Conservation (phyloP, 495 filamentous ascomycete genomes). For the Filosporella fistucella region DNA sequence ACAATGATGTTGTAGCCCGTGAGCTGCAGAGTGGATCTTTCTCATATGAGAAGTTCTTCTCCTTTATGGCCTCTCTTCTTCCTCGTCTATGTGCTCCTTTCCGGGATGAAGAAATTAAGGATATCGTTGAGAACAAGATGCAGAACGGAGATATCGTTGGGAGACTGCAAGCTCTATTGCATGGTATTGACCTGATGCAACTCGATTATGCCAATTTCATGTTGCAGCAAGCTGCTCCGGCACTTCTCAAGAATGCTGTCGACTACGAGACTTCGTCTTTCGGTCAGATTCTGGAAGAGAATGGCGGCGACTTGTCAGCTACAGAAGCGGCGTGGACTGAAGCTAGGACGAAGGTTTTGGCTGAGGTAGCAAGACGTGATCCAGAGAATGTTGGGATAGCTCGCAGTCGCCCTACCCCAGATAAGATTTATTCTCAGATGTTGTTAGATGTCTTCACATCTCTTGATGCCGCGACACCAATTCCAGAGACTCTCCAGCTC, state of each 20-base stretch:
- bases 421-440: slow-evolving; percentile 81
- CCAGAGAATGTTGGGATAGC: slow-evolving; percentile 59
- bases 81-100: slow-evolving; percentile 92
- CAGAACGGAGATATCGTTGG: slow-evolving; percentile 73
- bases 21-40: slow-evolving; percentile 81
- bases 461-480: slow-evolving; percentile 38
- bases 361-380: slow-evolving; percentile 69
- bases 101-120: slow-evolving; percentile 79
- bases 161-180: slow-evolving; percentile 75
- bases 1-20: slow-evolving; percentile 67
- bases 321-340: slow-evolving; percentile 70
- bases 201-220: slow-evolving; percentile 95
- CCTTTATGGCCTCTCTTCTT: slow-evolving; percentile 82
- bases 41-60: slow-evolving; percentile 91
- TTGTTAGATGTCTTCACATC: slow-evolving; percentile 50
- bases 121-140: slow-evolving; percentile 65
- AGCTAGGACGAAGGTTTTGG: slow-evolving; percentile 61
- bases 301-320: slow-evolving; percentile 50
- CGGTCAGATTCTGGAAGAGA: slow-evolving; percentile 59
- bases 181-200: slow-evolving; percentile 85
- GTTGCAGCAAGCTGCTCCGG: slow-evolving; percentile 73
- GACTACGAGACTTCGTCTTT: slow-evolving; percentile 81
- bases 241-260: slow-evolving; percentile 73
- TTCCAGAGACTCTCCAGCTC: slow-evolving; percentile 84
- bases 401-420: slow-evolving; percentile 48